Conservation (phyloP, 495 filamentous ascomycete genomes). For the Penicillium tannophilum region DNA sequence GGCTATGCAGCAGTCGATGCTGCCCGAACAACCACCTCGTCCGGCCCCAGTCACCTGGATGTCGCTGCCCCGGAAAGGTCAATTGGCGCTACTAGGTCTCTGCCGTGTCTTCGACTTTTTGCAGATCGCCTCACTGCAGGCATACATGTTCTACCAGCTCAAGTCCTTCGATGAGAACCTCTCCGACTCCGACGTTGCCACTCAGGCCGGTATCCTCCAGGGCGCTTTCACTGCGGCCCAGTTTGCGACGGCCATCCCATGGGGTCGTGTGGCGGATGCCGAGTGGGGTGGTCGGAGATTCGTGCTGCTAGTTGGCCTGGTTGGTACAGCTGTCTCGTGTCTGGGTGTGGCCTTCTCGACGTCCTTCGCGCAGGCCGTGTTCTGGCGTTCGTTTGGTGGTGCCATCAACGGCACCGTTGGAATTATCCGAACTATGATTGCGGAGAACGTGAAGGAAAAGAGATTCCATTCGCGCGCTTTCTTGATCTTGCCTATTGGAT, state of each 20-base stretch:
- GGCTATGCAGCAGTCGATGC: conserved; percentile 23
- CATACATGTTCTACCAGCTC: conserved; percentile 81
- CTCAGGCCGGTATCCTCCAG: conserved; percentile 76
- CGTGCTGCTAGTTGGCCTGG: conserved; percentile 73
- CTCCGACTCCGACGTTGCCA: conserved; percentile 68
- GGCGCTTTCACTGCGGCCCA: conserved; percentile 81
- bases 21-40: conserved; percentile 22
- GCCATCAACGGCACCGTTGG: conserved; percentile 82
- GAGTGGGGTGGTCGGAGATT: conserved; percentile 71
- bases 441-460: conserved; percentile 75
- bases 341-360: conserved; percentile 81
- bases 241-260: conserved; percentile 82
- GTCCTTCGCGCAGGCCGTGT: conserved; percentile 69
- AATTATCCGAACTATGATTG: conserved; percentile 80
- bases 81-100: conserved; percentile 72
- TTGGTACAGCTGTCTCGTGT: conserved; percentile 70
- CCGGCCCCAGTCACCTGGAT: conserved; percentile 60
- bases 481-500: conserved; percentile 70
- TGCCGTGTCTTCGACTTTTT: conserved; percentile 65
- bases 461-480: conserved; percentile 69
- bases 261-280: conserved; percentile 77
- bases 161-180: conserved; percentile 68
- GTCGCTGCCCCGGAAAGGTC: conserved; percentile 71
- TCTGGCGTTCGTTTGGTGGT: conserved; percentile 74
- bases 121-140: conserved; percentile 52